Evolutionary conservation across 2,329 filamentous ascomycete species (phyloP).

Genomic region (Ilyonectria mors-panacis): DNA sequence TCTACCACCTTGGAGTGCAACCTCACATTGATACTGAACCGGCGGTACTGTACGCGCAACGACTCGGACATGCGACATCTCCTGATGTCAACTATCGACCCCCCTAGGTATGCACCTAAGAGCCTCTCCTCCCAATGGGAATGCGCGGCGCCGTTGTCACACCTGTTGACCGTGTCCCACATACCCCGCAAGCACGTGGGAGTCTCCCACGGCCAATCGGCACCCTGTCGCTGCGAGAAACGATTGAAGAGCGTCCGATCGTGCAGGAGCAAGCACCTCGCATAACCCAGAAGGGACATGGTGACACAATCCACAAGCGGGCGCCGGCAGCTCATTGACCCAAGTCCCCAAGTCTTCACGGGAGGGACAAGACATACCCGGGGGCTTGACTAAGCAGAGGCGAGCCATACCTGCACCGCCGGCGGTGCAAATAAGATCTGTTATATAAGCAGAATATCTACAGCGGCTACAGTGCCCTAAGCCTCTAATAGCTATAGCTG

Average conservation of each 20-base stretch:
- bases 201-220: conserved; percentile 14
- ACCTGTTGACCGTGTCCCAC: conserved; percentile 6
- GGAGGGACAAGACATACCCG: background rate
- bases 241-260: conserved; percentile 8
- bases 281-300: background rate
- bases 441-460: too few relatives aligned
- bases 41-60: background rate
- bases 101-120: background rate
- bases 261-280: conserved; percentile 14
- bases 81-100: background rate
- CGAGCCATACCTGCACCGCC: too few relatives aligned
- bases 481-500: too few relatives aligned
- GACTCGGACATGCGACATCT: background rate
- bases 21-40: too few relatives aligned
- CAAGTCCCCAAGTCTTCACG: background rate
- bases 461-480: too few relatives aligned
- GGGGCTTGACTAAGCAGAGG: too few relatives aligned
- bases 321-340: background rate
- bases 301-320: background rate
- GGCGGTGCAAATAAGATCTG: too few relatives aligned
- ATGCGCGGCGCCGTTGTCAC: conserved; percentile 2
- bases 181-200: conserved; percentile 23
- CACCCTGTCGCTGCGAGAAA: conserved; percentile 15
- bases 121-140: conserved; percentile 6
- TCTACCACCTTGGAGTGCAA: too few relatives aligned